These are phyloP conservation scores for Puccinellia tenuiflora DNA, from an alignment of 176 grass and related monocot species.

Conservation along the genomic window DNA sequence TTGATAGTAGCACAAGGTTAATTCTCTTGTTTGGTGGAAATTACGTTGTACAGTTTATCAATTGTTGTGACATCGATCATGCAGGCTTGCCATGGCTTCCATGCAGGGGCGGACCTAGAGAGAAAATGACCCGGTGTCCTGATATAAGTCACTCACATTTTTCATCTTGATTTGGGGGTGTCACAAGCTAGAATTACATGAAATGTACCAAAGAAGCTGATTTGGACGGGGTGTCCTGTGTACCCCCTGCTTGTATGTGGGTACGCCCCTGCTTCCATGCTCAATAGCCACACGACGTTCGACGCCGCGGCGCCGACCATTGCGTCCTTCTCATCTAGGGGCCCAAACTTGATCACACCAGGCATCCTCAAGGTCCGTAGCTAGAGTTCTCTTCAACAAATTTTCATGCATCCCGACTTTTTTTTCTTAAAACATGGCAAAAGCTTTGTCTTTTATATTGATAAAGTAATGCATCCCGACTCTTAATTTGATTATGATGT, in stretches of 20 bases:
- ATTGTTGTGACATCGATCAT: background rate
- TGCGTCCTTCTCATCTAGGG: background rate
- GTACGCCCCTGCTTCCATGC: background rate
- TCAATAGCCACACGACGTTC: background rate
- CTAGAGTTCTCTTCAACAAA: background rate
- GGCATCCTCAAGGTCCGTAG: background rate
- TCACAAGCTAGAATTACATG: no score
- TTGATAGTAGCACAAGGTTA: background rate
- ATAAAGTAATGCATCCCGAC: background rate
- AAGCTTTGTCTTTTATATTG: no score
- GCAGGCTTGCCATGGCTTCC: background rate
- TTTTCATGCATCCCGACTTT: background rate
- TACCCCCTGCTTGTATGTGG: no score
- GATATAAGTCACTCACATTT: no score
- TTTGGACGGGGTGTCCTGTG: no score
- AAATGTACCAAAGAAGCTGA: no score
- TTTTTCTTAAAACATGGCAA: no score
- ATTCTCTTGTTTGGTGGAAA: background rate
- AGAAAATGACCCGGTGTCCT: no score
- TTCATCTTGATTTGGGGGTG: no score
- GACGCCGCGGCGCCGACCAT: background rate
- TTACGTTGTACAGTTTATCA: no score
- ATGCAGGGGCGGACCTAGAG: no score
- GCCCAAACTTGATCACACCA: background rate
- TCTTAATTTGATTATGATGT: no score